Evolutionary conservation across 2,329 filamentous ascomycete species (phyloP), one percentile per base, ranked within the genome.

Genomic region (Paecilomyces niveus): DNA sequence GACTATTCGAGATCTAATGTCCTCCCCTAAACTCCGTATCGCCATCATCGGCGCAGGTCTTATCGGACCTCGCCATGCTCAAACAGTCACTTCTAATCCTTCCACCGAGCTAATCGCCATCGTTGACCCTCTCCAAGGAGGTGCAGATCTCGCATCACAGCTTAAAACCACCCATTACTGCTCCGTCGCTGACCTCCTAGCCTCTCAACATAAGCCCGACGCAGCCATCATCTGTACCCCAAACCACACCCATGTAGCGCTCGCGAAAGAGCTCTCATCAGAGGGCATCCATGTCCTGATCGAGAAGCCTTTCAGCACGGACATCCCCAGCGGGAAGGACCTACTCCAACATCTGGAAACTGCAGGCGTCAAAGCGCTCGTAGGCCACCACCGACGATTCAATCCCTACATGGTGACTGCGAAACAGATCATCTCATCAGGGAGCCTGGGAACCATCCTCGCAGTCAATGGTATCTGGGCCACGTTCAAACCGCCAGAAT

Each of bases 361-460:
- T 6, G 62, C 70, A 0, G 64, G 68, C 1, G 68, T 78, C n/a
- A 76, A 78, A n/a, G 70, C 82, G 0, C 71, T 85, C 0, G 80
- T 83, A 1, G 83, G 83, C 6, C 83, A 86, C 61, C 83, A 86
- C 64, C 76, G 83, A 9, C 77, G 83, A 2, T 86, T 86, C 71
- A 85, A 86, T 63, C 79, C 79, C 0, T 84, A 82, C 65, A 76
- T 84, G 4, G 68, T 76, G 5, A 74, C 79, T 1, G 74, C 82
- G 0, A 84, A 84, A 61, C 62, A 75, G 13, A 69, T 76, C 0
- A 62, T 85, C 0, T 62, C 68, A 0, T 65, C 72, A 0, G 71
- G 73, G 0, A 68, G 67, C 0, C 72, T 85, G 0, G 83, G 83
- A 0, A 64, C 62, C 0, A 61, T 81, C 1, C 74, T 84, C 10